Evolutionary conservation across 2,329 filamentous ascomycete species (phyloP).

Genomic region (Pyricularia sp.): DNA sequence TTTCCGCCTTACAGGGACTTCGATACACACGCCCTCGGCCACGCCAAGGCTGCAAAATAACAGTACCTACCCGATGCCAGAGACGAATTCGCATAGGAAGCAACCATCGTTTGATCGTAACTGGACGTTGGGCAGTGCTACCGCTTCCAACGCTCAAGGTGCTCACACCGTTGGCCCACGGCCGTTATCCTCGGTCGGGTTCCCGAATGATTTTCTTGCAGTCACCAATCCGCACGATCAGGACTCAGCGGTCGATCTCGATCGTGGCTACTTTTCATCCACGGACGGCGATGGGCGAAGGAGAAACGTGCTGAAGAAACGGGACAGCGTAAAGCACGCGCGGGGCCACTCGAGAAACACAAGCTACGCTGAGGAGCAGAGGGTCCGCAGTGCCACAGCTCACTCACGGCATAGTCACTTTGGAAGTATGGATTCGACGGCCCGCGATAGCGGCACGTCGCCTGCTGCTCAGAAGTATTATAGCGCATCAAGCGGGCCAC

Average conservation of each 20-base stretch:
- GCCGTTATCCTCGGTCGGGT: slow-evolving; percentile 43
- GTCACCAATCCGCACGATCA: slow-evolving; percentile 28
- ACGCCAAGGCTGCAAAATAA: slow-evolving; percentile 33
- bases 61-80: slow-evolving; percentile 30
- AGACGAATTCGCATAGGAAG: slow-evolving; percentile 44
- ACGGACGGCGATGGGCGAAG: slow-evolving; percentile 70
- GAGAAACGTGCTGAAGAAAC: slow-evolving; percentile 74
- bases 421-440: slow-evolving; percentile 66
- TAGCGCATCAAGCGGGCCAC: slow-evolving; percentile 30
- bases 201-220: slow-evolving; percentile 31
- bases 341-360: slow-evolving; percentile 59
- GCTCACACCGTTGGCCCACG: slow-evolving; percentile 17
- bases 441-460: slow-evolving; percentile 45
- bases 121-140: slow-evolving; percentile 53
- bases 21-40: slow-evolving; percentile 19
- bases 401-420: slow-evolving; percentile 68
- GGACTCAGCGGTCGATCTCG: slow-evolving; percentile 53
- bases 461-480: slow-evolving; percentile 65
- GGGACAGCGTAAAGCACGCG: slow-evolving; percentile 51
- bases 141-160: slow-evolving; percentile 17
- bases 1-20: slow-evolving; percentile 38
- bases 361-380: slow-evolving; percentile 69
- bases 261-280: slow-evolving; percentile 89
- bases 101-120: slow-evolving; percentile 62
- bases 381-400: slow-evolving; percentile 54